Evolutionary conservation across 1,139 yeast genomes (phyloP).

Genomic region (Insectozyma bohioensis): DNA sequence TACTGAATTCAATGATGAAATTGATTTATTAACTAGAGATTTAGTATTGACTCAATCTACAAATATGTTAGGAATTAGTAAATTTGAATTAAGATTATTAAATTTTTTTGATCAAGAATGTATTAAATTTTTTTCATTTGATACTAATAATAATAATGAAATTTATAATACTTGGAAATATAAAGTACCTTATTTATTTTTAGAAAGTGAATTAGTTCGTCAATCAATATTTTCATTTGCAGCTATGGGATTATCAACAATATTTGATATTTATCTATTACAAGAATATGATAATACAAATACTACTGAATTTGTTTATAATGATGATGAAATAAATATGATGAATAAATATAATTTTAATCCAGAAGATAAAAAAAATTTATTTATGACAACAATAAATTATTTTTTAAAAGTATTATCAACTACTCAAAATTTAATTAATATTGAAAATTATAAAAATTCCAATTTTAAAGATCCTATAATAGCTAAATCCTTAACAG

Average conservation of each 20-base stretch:
- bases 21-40: conserved; percentile 9
- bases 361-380: conserved; percentile 4
- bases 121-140: conserved; percentile 20
- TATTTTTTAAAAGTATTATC: conserved; percentile 23
- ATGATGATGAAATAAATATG: background rate
- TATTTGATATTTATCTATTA: conserved; percentile 7
- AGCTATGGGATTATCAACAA: conserved; percentile 15
- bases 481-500: conserved; percentile 22
- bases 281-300: conserved; percentile 3
- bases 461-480: conserved; percentile 7
- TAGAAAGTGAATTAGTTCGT: conserved; percentile 22
- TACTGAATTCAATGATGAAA: too few species aligned
- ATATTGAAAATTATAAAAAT: background rate
- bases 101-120: conserved; percentile 30
- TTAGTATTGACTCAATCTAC: conserved; percentile 15
- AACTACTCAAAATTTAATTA: conserved; percentile 9
- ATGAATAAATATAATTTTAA: conserved; percentile 1
- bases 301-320: too few species aligned
- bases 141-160: conserved; percentile 17
- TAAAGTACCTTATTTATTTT: conserved; percentile 26
- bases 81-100: conserved; percentile 31
- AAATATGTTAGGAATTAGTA: conserved; percentile 24
- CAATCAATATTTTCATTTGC: conserved; percentile 24
- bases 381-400: conserved; percentile 20
- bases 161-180: conserved; percentile 28